Evolutionary conservation across 306 rosid species (phyloP), one percentile per base, ranked within the genome.

Genomic region (Luffa acutangula): DNA sequence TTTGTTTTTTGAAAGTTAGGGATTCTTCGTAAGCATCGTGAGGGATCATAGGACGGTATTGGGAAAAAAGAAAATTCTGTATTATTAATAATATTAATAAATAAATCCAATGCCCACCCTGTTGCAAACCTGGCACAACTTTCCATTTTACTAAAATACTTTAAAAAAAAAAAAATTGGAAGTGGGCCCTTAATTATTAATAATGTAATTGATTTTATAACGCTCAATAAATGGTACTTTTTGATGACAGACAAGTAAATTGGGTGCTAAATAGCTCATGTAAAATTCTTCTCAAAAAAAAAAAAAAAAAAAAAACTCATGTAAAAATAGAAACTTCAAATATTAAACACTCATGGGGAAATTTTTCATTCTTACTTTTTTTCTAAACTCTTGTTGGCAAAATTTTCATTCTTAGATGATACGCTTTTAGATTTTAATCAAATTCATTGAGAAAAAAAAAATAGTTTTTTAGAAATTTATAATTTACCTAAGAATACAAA

Each of bases 11-110:
- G 1, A 69, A 72, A 72, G 46, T 46, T 13, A 52, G 54, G 45
- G 34, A 54, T 37, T 53, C 79, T 75, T 75, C 2, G 64, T 33
- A 33, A 75, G 64, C 48, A 75, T 75, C 63, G 79, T 36, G 60
- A 74, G 41, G 10, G 21, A 25, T 46, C 37, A 49, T 13, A 33
- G 41, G 78, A 5, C 57, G 25, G 45, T 48, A 41, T 42, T 71
- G 4, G 4, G n/a, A 21, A 7, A 63, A 33, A 13, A 63, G 0
- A 36, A 63, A 34, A 63, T 9, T 56, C 4, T 59, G 13, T 20
- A 64, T 36, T 1, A 64, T 42, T 69, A 69, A 39, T 18, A 41
- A 69, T 69, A 69, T 17, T 18, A 41, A 69, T n/a, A n/a, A 69
- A 66, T 18, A 66, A 66, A 66, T 37, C 49, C 33, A 66, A 7